These are phyloP conservation scores for Zygotorulaspora mrakii DNA, from an alignment of 1,139 yeast genomes.

Conservation along the genomic window DNA sequence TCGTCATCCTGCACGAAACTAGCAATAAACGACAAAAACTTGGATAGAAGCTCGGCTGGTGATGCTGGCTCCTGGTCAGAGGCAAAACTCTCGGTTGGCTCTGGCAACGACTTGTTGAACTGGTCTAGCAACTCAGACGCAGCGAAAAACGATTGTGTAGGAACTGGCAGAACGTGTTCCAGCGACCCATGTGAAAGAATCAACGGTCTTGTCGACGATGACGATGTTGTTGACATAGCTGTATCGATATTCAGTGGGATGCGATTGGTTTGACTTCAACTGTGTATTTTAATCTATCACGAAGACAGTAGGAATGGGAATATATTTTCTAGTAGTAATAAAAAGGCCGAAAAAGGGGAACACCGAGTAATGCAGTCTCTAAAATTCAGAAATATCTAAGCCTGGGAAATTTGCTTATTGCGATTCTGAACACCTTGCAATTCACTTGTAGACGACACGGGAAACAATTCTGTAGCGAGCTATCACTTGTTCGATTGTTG, in stretches of 20 bases:
- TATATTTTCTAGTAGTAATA: constrained; percentile 6
- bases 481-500: no score
- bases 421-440: no score
- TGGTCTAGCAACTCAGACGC: constrained; percentile 87
- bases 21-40: constrained; percentile 79
- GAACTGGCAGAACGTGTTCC: constrained; percentile 85
- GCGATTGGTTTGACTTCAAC: no score
- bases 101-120: constrained; percentile 73
- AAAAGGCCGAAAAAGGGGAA: no score
- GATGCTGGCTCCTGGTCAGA: constrained; percentile 87
- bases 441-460: no score
- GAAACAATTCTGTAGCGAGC: no score
- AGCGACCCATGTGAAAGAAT: constrained; percentile 79
- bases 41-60: constrained; percentile 79
- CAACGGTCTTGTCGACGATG: constrained; percentile 60
- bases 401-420: no score
- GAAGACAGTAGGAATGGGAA: no score
- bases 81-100: constrained; percentile 77
- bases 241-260: no score
- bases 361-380: no score
- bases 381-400: no score
- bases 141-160: constrained; percentile 72
- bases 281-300: no score
- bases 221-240: constrained; percentile 7
- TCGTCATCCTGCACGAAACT: constrained; percentile 50